Conservation (phyloP, 2,329 filamentous ascomycete genomes). For the Trichoderma endophyticum region DNA sequence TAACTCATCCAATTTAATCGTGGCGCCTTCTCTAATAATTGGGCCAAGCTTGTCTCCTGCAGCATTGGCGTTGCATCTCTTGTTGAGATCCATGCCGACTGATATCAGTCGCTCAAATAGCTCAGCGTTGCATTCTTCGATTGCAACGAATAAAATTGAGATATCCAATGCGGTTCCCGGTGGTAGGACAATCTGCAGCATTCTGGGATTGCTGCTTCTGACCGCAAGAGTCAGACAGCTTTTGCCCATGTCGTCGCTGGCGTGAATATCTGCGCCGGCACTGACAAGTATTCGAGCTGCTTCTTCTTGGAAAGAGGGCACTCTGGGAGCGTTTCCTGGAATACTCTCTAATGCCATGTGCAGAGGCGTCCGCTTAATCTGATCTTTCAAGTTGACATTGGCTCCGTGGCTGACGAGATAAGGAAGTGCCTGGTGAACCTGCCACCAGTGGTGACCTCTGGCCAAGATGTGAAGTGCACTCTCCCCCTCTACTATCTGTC, state of each 20-base stretch:
- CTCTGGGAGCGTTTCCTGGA: too few relatives aligned
- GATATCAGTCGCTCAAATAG: background rate
- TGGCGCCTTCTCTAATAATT: background rate
- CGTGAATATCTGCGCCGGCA: conserved; percentile 24
- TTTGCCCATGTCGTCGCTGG: background rate
- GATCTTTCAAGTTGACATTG: conserved; percentile 17
- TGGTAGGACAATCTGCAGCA: background rate
- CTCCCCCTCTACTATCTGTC: background rate
- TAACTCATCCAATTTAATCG: background rate
- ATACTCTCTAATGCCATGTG: conserved; percentile 18
- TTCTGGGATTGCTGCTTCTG: conserved; percentile 17
- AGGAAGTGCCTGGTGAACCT: conserved; percentile 24
- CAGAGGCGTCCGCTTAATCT: conserved; percentile 20
- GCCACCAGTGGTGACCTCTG: conserved; percentile 23
- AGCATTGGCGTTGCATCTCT: background rate
- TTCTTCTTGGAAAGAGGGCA: conserved; percentile 17
- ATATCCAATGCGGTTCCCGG: background rate
- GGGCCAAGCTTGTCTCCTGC: background rate
- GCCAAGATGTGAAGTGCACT: conserved; percentile 19
- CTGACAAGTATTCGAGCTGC: conserved; percentile 22
- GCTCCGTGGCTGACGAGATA: conserved; percentile 23
- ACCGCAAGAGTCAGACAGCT: conserved; percentile 17
- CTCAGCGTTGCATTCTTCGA: background rate
- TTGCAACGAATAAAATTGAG: background rate
- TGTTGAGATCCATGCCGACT: background rate